Percentiles rank a stretch among this genome's conserved stretches.
These are phyloP conservation scores for Dioscorea cayenensis DNA, from an alignment of 116 monocot species.

Conservation along the genomic window DNA sequence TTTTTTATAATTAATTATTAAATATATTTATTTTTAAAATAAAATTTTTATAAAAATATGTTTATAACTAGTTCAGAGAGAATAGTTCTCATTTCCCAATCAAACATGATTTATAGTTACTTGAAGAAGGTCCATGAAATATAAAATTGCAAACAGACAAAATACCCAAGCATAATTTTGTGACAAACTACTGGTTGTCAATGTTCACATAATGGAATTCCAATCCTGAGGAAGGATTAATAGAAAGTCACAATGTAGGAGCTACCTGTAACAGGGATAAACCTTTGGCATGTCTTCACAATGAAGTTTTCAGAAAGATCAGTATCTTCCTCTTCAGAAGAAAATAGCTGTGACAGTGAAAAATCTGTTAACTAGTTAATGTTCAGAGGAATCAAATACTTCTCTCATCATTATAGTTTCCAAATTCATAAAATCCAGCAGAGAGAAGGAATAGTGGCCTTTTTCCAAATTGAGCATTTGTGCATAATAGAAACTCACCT, in stretches of 20 bases:
- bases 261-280: conserved; percentile 87
- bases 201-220: background rate
- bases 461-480: background rate
- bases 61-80: too few species aligned
- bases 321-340: conserved; percentile 71
- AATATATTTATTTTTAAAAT: too few species aligned
- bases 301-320: conserved; percentile 92
- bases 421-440: background rate
- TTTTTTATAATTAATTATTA: too few species aligned
- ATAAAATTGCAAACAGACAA: too few species aligned
- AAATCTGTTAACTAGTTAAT: background rate
- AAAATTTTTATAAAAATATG: too few species aligned
- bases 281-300: conserved; percentile 91
- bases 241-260: background rate
- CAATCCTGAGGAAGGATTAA: background rate
- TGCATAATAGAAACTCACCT: conserved; percentile 36
- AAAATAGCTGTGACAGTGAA: conserved; percentile 54
- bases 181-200: too few species aligned
- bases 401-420: background rate
- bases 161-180: too few species aligned
- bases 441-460: background rate
- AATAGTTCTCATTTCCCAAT: too few species aligned
- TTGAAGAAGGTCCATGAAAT: too few species aligned
- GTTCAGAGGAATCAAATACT: background rate
- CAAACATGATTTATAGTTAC: too few species aligned